These are phyloP conservation scores for Pleurotus eryngii DNA, from an alignment of 768 basidiomycete genomes.

Conservation along the genomic window DNA sequence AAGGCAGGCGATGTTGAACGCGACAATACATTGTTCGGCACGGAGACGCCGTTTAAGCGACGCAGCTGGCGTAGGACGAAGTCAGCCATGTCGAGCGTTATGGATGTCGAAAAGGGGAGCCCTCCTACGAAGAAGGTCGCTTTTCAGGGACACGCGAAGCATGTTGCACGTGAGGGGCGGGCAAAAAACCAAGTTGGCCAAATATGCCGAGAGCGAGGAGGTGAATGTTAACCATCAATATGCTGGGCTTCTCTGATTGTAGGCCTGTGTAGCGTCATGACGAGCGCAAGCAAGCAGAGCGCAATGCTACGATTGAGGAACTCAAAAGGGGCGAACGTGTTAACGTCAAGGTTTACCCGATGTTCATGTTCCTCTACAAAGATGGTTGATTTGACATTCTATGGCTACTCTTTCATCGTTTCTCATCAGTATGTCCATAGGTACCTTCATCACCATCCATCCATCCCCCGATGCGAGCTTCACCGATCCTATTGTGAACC, in stretches of 20 bases:
- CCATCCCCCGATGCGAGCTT: slow-evolving; percentile 42
- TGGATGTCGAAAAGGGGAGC: slow-evolving; percentile 12
- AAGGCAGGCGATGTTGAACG: background rate
- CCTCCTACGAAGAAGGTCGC: background rate
- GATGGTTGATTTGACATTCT: slow-evolving; percentile 41
- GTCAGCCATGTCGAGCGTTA: slow-evolving; percentile 1
- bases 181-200: background rate
- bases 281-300: slow-evolving; percentile 15
- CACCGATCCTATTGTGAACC: slow-evolving; percentile 54
- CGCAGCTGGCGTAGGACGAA: slow-evolving; percentile 2
- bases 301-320: slow-evolving; percentile 26
- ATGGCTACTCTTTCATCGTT: no score
- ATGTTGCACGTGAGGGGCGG: no score
- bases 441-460: slow-evolving; percentile 62
- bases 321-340: slow-evolving; percentile 51
- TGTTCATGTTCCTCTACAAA: slow-evolving; percentile 66
- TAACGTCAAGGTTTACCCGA: slow-evolving; percentile 53
- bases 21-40: background rate
- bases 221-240: background rate
- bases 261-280: background rate
- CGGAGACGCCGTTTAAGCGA: background rate
- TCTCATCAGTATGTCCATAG: slow-evolving; percentile 23
- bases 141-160: background rate
- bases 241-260: no score
- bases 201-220: slow-evolving; percentile 6